These are phyloP conservation scores for Globisporangium ultimum DNA, from an alignment of 352 stramenopile species.

Conservation along the genomic window DNA sequence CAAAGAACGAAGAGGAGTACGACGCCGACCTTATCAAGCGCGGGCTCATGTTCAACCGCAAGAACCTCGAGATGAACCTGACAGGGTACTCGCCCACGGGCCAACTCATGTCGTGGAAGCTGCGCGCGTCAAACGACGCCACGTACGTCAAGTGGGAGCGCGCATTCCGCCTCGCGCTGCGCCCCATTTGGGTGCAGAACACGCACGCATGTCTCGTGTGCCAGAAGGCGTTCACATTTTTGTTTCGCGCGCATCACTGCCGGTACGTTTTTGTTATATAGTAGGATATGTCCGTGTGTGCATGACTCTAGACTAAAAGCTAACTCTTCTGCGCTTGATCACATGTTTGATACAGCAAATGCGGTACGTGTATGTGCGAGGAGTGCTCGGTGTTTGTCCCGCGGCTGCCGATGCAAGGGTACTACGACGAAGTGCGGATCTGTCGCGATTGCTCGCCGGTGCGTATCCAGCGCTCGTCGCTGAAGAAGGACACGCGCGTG, in stretches of 20 bases:
- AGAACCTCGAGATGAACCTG: constrained; percentile 81
- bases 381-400: constrained; percentile 78
- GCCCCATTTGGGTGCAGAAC: constrained; percentile 81
- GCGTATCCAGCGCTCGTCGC: constrained; percentile 61
- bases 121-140: constrained; percentile 64
- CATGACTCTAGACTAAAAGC: no score
- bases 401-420: constrained; percentile 74
- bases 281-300: no score
- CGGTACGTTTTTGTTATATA: constrained; percentile 30
- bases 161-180: constrained; percentile 69
- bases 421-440: constrained; percentile 82
- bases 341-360: constrained; percentile 38
- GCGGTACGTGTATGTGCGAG: constrained; percentile 82
- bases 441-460: constrained; percentile 76
- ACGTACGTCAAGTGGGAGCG: constrained; percentile 81
- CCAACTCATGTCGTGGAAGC: constrained; percentile 76
- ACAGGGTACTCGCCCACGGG: constrained; percentile 75
- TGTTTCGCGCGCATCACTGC: constrained; percentile 79
- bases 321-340: no score
- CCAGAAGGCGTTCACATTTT: constrained; percentile 66
- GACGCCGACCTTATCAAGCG: constrained; percentile 61
- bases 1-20: constrained; percentile 70
- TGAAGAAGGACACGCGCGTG: constrained; percentile 68
- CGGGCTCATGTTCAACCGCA: constrained; percentile 75
- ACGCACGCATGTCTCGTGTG: constrained; percentile 71